Percentiles rank a stretch among this genome's conserved stretches.
Conservation (phyloP, 2,329 filamentous ascomycete species). For the Colletotrichum viniferum region DNA sequence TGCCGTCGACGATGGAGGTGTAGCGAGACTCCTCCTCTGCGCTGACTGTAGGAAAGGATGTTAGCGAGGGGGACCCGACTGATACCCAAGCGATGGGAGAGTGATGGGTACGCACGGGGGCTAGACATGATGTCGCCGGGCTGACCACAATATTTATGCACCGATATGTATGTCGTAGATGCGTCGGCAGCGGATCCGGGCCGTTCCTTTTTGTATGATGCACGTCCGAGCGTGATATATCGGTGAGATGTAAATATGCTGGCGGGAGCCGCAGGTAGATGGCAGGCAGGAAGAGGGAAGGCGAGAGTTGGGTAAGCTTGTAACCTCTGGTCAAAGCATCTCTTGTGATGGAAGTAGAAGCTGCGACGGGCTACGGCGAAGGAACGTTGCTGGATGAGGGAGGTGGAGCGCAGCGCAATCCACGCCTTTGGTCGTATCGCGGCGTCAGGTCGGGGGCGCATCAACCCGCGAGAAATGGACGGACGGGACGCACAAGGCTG, state of each 20-base stretch:
- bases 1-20: constrained; percentile 64
- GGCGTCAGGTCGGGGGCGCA: background rate
- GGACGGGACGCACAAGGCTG: constrained; percentile 11
- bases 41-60: constrained; percentile 43
- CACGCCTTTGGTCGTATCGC: constrained; percentile 14
- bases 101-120: constrained; percentile 1
- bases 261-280: background rate
- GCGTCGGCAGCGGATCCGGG: background rate
- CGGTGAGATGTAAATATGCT: background rate
- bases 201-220: background rate
- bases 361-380: background rate
- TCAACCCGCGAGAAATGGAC: background rate
- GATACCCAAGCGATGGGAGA: background rate
- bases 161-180: background rate
- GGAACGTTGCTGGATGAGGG: background rate
- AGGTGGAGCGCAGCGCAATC: background rate
- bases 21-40: constrained; percentile 55
- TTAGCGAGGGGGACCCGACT: background rate
- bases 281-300: background rate
- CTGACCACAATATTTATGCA: background rate
- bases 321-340: constrained; percentile 13
- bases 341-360: background rate
- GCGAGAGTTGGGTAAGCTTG: background rate
- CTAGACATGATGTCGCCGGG: constrained; percentile 15
- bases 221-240: background rate